phyloP scores from a whole-genome alignment of 805 yeast species.

The Starmerella lactis-condensi region DNA sequence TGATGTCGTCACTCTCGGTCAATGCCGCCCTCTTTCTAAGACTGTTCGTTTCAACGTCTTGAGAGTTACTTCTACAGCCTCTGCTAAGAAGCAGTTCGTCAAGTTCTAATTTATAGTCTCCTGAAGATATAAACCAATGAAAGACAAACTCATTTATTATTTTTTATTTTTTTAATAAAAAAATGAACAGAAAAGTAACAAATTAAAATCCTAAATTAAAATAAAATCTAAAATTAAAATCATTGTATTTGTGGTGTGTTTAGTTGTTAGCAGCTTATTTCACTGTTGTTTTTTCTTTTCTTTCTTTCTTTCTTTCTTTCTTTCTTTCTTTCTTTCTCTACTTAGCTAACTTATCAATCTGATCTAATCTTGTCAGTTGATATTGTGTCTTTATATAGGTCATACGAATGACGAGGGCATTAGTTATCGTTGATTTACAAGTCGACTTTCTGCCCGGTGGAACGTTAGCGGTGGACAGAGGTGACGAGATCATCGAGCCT shows the following conservation, averaged over 20 bases:
- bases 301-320: neutral
- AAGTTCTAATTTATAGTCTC: conserved; percentile 52
- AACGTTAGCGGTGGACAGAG: conserved; percentile 51
- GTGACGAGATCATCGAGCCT: conserved; percentile 37
- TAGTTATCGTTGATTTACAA: conserved; percentile 65
- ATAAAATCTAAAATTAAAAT: neutral
- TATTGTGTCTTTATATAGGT: too few species aligned
- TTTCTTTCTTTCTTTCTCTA: neutral
- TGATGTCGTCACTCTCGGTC: conserved; percentile 98
- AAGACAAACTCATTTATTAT: neutral
- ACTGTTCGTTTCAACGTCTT: conserved; percentile 99
- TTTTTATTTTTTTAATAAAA: neutral
- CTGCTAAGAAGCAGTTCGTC: conserved; percentile 79
- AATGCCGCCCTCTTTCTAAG: conserved; percentile 99
- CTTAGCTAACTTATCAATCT: neutral
- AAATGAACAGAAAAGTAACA: neutral
- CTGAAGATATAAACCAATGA: neutral
- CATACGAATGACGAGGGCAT: conserved; percentile 28
- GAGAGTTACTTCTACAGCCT: conserved; percentile 77
- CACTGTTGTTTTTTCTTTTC: neutral
- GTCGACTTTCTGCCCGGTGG: conserved; percentile 63
- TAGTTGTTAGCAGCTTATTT: too few species aligned
- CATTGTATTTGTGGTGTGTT: neutral
- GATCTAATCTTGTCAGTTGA: neutral
- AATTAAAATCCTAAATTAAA: neutral